A percentile compares a stretch with the other conserved stretches of the same genome.
These are phyloP conservation scores for Apiospora rasikravindrae DNA, from an alignment of 2,329 filamentous ascomycete genomes.

Conservation along the genomic window DNA sequence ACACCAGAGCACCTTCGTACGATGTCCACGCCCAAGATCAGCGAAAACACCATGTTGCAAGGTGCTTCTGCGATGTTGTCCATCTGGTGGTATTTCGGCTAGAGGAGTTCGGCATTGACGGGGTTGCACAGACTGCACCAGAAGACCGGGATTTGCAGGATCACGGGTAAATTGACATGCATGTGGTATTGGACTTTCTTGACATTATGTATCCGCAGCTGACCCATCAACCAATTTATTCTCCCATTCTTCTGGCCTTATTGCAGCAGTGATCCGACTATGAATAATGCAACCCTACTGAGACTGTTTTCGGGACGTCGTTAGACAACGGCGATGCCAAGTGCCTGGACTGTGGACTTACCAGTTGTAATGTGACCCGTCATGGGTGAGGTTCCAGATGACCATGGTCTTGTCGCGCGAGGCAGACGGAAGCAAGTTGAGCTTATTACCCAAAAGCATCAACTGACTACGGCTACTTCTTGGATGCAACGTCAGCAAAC, in stretches of 20 bases:
- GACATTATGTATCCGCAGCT: neutral
- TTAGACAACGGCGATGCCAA: neutral
- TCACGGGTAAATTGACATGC: neutral
- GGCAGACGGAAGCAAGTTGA: neutral
- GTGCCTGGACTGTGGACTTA: neutral
- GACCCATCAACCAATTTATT: neutral
- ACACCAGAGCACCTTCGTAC: neutral
- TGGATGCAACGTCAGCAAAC: neutral
- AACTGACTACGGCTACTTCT: neutral
- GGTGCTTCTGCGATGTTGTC: neutral
- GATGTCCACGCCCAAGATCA: neutral
- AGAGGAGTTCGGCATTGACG: neutral
- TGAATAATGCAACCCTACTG: neutral
- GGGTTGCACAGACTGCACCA: neutral
- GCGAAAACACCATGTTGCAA: neutral
- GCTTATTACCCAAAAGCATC: neutral
- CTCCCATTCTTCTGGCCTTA: neutral
- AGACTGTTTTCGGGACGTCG: neutral
- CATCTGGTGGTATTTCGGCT: neutral
- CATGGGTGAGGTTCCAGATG: conserved; percentile 99
- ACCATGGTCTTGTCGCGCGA: conserved; percentile 74
- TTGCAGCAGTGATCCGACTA: neutral
- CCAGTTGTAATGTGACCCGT: conserved; percentile 80
- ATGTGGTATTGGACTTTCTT: neutral
- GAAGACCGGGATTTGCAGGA: neutral